phyloP scores from a whole-genome alignment of 257 asterid genomes.

The Solanum bulbocastanum region DNA sequence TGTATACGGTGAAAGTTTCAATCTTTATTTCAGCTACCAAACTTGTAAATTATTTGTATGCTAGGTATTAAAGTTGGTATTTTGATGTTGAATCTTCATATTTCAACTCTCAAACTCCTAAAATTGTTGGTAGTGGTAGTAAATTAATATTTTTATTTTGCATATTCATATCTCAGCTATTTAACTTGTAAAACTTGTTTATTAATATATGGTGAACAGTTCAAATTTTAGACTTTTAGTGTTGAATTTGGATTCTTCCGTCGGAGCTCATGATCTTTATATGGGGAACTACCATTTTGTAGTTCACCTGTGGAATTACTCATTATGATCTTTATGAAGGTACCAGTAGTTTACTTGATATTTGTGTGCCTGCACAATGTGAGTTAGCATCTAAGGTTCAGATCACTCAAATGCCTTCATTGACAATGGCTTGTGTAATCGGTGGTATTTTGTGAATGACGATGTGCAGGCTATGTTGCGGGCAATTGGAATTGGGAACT shows the following conservation, averaged over 20 bases:
- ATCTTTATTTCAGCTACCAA: background rate
- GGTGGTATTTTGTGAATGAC: conserved; percentile 4
- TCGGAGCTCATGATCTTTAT: background rate
- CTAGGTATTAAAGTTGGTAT: background rate
- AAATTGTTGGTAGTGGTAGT: background rate
- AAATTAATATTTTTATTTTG: background rate
- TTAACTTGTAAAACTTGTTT: background rate
- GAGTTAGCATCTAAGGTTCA: background rate
- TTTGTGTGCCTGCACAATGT: background rate
- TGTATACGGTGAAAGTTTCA: background rate
- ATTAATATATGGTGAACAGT: background rate
- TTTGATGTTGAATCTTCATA: background rate
- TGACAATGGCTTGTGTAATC: background rate
- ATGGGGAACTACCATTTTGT: background rate
- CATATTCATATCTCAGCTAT: background rate
- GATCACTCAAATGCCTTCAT: background rate
- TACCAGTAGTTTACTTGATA: background rate
- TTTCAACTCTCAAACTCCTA: background rate
- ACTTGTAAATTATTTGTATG: background rate
- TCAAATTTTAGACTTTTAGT: background rate
- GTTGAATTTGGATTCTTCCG: background rate
- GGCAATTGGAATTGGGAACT: conserved; percentile 91
- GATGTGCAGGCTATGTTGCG: conserved; percentile 80
- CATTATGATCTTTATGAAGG: background rate
- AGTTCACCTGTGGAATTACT: background rate